Evolutionary conservation across 2,329 filamentous ascomycete genomes (phyloP).

Genomic region (Diaporthe ilicicola): DNA sequence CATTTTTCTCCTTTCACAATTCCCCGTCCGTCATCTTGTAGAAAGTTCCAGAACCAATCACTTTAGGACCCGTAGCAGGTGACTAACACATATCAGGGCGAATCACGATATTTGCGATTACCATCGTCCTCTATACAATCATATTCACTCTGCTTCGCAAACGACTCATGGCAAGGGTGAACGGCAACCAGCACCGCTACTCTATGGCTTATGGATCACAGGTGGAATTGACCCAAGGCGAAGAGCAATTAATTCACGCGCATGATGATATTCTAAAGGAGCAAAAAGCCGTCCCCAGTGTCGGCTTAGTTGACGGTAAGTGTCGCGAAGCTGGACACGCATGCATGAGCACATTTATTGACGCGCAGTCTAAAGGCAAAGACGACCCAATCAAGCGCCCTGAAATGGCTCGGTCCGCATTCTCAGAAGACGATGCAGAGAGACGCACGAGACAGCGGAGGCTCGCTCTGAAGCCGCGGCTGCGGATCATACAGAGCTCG

Average conservation of each 20-base stretch:
- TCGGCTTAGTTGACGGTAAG: background rate
- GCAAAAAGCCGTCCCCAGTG: background rate
- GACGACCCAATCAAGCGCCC: background rate
- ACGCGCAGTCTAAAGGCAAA: background rate
- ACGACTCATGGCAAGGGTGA: conserved; percentile 16
- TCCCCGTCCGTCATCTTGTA: background rate
- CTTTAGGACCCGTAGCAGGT: background rate
- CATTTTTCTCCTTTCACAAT: background rate
- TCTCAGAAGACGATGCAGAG: conserved; percentile 10
- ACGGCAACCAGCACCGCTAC: conserved; percentile 19
- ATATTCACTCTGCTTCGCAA: conserved; percentile 14
- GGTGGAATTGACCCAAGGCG: background rate
- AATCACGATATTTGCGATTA: background rate
- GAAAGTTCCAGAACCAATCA: background rate
- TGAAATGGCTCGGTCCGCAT: conserved; percentile 1
- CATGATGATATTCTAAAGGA: conserved; percentile 10
- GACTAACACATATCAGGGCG: background rate
- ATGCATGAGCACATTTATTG: background rate
- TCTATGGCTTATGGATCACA: background rate
- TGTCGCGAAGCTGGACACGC: background rate
- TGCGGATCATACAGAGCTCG: conserved; percentile 8
- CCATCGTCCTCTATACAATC: conserved; percentile 4
- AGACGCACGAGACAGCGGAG: background rate
- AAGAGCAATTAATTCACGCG: conserved; percentile 10
- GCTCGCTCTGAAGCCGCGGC: background rate